Evolutionary conservation across 2,329 filamentous ascomycete genomes (phyloP), one percentile per base, ranked within the genome.

Genomic region (Phaeosphaeriaceae sp.): DNA sequence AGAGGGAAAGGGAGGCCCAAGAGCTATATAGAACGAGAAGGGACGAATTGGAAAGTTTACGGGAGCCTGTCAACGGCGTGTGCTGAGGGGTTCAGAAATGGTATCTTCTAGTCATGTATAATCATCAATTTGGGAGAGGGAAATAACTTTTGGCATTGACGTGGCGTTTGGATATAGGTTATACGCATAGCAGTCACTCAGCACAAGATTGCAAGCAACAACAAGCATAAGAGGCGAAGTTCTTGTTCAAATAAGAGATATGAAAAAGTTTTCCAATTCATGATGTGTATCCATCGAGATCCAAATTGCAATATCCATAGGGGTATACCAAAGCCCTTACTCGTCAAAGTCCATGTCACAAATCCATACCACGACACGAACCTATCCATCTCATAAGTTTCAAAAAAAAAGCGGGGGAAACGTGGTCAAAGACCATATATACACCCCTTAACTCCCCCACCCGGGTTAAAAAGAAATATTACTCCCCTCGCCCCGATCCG

Each of bases 1-100:
- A 85, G 62, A 81, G 93, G 55, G 93, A 97, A 77, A 82, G 92
- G 50, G 91, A 97, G 75, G 92, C 91, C 6, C 94, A 99, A 75
- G 92, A 97, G 57, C 72, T 88, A 64, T 99, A 94, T 70, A 83
- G 89, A 61, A 78, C 77, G 56, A 83, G 86, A 50, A 90, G 83
- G 74, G 90, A 92, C 38, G 94, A 97, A 78, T 73, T 97, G 59
- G 84, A 87, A 39, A 77, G 75, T 45, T 75, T 96, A 63, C 51
- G 59, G 30, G 59, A 68, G 32, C 68, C 70, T 15, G 62, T 68
- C 26, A 73, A 75, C 51, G 73, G 72, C 8, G 67, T 66, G 42
- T 61, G 71, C 47, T 73, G 60, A 72, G 34, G 12, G n/a, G 6
- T 5, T 8, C 12, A 7, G 18, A 13, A 18, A 28, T 28, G 20